Conservation (phyloP, 441 rosid species). For the Croton laevigatus region DNA sequence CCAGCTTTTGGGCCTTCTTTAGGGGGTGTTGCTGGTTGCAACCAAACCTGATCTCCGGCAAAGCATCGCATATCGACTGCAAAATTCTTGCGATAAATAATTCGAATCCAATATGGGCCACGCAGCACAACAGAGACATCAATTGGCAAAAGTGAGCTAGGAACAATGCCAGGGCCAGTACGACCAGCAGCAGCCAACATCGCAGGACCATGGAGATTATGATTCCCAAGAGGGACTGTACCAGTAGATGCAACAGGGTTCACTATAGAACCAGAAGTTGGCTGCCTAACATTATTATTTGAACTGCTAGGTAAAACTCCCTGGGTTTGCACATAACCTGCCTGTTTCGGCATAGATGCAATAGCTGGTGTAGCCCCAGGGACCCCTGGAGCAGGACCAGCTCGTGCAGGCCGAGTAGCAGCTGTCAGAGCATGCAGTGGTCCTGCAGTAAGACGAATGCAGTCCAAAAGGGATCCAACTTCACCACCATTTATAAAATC, state of each 20-base stretch:
- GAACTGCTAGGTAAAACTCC: constrained; percentile 48
- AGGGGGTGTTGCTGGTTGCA: constrained; percentile 99
- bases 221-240: constrained; percentile 57
- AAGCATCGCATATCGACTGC: constrained; percentile 99
- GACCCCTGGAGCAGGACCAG: constrained; percentile 66
- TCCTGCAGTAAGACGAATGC: constrained; percentile 93
- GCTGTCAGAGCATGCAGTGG: constrained; percentile 96
- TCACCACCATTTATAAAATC: constrained; percentile 95
- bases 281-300: constrained; percentile 44
- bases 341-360: constrained; percentile 60
- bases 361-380: constrained; percentile 48
- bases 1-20: constrained; percentile 89
- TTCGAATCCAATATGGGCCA: constrained; percentile 97
- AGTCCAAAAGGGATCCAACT: constrained; percentile 91
- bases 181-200: constrained; percentile 82
- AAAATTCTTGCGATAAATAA: constrained; percentile 92
- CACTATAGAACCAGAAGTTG: constrained; percentile 41
- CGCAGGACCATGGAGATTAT: constrained; percentile 60
- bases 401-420: constrained; percentile 98
- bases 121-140: constrained; percentile 99
- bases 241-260: constrained; percentile 45
- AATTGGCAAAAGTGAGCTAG: constrained; percentile 92
- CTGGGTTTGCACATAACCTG: constrained; percentile 57
- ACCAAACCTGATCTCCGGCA: constrained; percentile 99
- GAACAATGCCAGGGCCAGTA: constrained; percentile 97